These are phyloP conservation scores for Penicillium occitanis DNA, from an alignment of 2,329 filamentous ascomycete genomes.

Conservation along the genomic window DNA sequence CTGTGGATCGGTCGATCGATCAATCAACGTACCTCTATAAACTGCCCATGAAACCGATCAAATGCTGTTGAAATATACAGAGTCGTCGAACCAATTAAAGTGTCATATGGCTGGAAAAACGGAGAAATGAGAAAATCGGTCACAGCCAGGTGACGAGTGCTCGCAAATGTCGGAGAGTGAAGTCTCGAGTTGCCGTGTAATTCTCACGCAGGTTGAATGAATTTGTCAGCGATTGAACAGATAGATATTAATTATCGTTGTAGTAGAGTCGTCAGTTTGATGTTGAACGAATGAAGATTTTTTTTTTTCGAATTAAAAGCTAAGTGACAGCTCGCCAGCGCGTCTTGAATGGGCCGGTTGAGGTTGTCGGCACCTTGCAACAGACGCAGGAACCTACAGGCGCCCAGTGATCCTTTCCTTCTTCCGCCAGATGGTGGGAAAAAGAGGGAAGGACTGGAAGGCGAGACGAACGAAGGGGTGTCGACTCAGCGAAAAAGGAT, in stretches of 20 bases:
- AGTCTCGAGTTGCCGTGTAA: background rate
- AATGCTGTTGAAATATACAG: constrained; percentile 8
- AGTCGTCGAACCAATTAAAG: constrained; percentile 2
- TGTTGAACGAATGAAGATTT: constrained; percentile 29
- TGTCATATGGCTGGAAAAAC: constrained; percentile 5
- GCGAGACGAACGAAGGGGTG: constrained; percentile 18
- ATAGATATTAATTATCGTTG: constrained; percentile 2
- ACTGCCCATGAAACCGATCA: constrained; percentile 22
- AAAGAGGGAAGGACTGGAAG: constrained; percentile 29
- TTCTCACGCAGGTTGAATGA: background rate
- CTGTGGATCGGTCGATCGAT: background rate
- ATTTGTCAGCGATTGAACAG: constrained; percentile 15
- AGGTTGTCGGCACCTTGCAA: constrained; percentile 4
- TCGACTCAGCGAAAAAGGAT: constrained; percentile 23
- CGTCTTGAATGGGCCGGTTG: background rate
- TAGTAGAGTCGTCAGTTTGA: constrained; percentile 14
- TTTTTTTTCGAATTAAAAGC: constrained; percentile 16
- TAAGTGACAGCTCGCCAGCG: constrained; percentile 19
- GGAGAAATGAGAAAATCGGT: background rate
- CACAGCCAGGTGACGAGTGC: constrained; percentile 21
- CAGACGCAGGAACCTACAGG: constrained; percentile 12
- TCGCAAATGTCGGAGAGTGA: background rate
- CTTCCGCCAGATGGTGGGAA: constrained; percentile 30
- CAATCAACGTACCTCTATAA: constrained; percentile 13
- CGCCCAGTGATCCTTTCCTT: constrained; percentile 20